Evolutionary conservation across 1,139 yeast species (phyloP).

Genomic region (Saccharomyces hybrid): DNA sequence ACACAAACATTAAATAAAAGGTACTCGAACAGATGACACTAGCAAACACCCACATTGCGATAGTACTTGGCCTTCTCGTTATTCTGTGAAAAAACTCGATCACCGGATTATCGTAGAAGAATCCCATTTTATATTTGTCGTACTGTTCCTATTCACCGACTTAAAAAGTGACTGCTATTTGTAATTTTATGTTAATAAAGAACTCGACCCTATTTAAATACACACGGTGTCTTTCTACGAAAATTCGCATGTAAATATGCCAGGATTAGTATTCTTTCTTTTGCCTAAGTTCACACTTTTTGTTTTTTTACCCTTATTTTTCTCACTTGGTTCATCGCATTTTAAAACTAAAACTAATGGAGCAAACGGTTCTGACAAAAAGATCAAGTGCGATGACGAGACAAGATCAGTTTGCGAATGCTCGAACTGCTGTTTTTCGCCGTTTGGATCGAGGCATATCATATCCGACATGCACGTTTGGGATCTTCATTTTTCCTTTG

Average conservation of each 20-base stretch:
- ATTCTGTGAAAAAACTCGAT: constrained; percentile 23
- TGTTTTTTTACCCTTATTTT: not conserved
- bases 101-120: constrained; percentile 25
- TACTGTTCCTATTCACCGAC: too few species aligned
- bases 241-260: not conserved
- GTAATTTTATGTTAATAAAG: not conserved
- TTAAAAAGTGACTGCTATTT: not conserved
- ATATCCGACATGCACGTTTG: not conserved
- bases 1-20: constrained; percentile 15
- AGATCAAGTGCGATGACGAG: too few species aligned
- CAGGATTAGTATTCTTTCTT: not conserved
- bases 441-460: not conserved
- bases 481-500: not conserved
- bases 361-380: not conserved
- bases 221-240: too few species aligned
- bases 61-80: constrained; percentile 21
- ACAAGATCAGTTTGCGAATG: too few species aligned
- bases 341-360: not conserved
- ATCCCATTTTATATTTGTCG: constrained; percentile 17
- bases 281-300: not conserved
- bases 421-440: too few species aligned
- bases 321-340: not conserved
- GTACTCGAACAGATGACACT: constrained; percentile 26
- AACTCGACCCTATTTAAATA: not conserved
- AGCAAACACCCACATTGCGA: constrained; percentile 31